Conservation (phyloP, 106 monocot genomes). For the Phalaenopsis equestris region DNA sequence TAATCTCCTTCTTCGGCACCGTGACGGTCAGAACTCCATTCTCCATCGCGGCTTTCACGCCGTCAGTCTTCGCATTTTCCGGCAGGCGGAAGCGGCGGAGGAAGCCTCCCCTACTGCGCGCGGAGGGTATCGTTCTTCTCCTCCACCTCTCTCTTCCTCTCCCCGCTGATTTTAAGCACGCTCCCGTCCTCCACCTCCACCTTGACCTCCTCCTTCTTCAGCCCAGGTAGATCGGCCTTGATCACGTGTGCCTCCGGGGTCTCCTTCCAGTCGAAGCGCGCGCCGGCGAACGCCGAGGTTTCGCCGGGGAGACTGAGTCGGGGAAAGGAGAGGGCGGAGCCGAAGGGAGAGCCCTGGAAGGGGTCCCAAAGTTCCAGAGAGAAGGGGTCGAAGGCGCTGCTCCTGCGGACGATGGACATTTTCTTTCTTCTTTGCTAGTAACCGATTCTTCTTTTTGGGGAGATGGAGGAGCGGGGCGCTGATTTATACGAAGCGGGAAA, state of each 20-base stretch:
- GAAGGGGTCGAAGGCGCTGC: no score
- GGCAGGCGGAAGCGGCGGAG: constrained; percentile 16
- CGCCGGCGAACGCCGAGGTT: background rate
- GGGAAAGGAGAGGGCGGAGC: no score
- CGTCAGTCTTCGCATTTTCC: constrained; percentile 18
- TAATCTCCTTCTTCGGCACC: constrained; percentile 21
- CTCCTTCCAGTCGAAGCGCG: constrained; percentile 22
- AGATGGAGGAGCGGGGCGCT: no score
- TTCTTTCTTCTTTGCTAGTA: no score
- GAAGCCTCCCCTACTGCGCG: constrained; percentile 17
- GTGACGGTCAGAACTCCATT: constrained; percentile 22
- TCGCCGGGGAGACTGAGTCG: no score
- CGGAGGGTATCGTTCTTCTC: constrained; percentile 11
- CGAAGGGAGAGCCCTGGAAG: no score
- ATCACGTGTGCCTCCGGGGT: constrained; percentile 19
- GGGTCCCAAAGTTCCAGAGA: no score
- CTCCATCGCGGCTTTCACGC: constrained; percentile 21
- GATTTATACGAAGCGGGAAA: no score
- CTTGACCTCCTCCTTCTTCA: constrained; percentile 12
- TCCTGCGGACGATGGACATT: no score
- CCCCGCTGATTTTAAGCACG: constrained; percentile 13
- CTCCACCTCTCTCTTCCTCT: constrained; percentile 8
- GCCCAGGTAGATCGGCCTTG: constrained; percentile 16
- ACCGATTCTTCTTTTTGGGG: no score
- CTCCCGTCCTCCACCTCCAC: constrained; percentile 14